These are phyloP conservation scores for Aureobasidium lini DNA, from an alignment of 2,329 filamentous ascomycete genomes.

Conservation along the genomic window DNA sequence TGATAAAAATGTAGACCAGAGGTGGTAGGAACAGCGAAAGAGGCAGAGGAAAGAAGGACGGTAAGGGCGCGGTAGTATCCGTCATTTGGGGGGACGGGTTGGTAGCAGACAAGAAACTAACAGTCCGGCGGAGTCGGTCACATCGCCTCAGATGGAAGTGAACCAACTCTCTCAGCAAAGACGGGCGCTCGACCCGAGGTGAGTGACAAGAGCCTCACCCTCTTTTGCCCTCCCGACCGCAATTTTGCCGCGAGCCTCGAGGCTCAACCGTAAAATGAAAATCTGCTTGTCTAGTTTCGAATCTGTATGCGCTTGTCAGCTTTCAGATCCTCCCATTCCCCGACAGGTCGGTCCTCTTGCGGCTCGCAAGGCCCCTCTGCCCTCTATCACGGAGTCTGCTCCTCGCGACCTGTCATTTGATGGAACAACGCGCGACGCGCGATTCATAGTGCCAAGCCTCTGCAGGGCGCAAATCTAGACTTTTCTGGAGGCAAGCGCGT, in stretches of 20 bases:
- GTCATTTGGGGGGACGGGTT: neutral
- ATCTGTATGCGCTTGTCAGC: neutral
- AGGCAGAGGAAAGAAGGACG: neutral
- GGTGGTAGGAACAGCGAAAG: neutral
- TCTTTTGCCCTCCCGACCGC: neutral
- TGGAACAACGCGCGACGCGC: neutral
- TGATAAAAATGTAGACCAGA: neutral
- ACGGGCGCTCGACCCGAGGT: neutral
- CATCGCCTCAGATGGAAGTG: constrained; percentile 1
- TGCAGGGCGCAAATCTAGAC: neutral
- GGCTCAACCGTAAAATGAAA: neutral
- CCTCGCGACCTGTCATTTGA: constrained; percentile 6
- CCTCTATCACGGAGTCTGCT: neutral
- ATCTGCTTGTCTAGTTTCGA: neutral
- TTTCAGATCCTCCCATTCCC: neutral
- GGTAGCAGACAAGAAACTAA: constrained; percentile 2
- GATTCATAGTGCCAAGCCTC: neutral
- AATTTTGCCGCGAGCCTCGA: constrained; percentile 1
- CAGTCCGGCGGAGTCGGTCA: constrained; percentile 1
- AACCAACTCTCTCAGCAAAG: neutral
- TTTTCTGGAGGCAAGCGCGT: neutral
- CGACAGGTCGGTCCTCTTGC: neutral
- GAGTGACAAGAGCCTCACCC: neutral
- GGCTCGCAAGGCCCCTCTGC: neutral
- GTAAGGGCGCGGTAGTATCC: neutral